phyloP scores from a whole-genome alignment of 2,329 filamentous ascomycete species.

The Claviceps arundinis region DNA sequence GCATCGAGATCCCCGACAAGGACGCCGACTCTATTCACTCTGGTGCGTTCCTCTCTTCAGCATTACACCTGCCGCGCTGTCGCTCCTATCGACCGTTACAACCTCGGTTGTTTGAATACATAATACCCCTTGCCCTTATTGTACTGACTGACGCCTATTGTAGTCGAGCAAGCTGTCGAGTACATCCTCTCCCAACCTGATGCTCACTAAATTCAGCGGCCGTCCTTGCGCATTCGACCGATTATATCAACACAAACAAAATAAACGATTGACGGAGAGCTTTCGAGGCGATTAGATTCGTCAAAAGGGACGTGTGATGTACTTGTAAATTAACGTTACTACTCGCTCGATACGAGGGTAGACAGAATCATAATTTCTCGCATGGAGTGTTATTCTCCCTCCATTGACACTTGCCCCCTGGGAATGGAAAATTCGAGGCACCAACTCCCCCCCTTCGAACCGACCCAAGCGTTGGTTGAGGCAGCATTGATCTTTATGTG shows the following conservation, averaged over 20 bases:
- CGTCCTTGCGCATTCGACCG: not conserved
- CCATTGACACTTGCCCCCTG: no score
- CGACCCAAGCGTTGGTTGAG: no score
- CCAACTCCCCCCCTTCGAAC: no score
- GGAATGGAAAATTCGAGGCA: no score
- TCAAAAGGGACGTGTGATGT: not conserved
- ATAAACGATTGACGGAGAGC: not conserved
- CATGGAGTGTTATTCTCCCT: not conserved
- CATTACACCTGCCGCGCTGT: not conserved
- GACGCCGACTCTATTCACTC: constrained; percentile 90
- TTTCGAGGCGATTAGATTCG: not conserved
- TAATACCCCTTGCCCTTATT: no score
- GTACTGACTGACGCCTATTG: constrained; percentile 22
- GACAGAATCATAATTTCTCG: not conserved
- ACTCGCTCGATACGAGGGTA: not conserved
- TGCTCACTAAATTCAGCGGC: constrained; percentile 46
- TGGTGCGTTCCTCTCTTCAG: constrained; percentile 44
- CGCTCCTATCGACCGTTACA: not conserved
- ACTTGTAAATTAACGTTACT: constrained; percentile 4
- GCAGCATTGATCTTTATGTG: no score
- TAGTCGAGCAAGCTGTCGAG: constrained; percentile 87
- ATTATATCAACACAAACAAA: not conserved
- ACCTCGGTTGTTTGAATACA: not conserved
- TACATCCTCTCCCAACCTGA: constrained; percentile 91
- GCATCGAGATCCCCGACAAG: constrained; percentile 98